Evolutionary conservation across 306 rosid species (phyloP).

Genomic region (Vigna unguiculata): DNA sequence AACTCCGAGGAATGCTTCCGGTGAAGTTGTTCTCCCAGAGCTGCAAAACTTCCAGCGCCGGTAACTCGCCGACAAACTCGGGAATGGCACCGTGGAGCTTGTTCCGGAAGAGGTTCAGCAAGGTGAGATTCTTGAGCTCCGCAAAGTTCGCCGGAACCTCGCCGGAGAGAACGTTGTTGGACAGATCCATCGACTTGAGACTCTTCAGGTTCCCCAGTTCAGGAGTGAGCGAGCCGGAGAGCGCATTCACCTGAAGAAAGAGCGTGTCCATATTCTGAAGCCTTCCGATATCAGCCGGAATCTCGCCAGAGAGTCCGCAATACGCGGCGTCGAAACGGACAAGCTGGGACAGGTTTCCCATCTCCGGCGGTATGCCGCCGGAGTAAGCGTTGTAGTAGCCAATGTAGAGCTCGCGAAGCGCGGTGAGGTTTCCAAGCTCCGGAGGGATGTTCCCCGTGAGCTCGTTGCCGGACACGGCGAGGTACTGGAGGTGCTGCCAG

Average conservation of each 20-base stretch:
- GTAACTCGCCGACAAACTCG: slow-evolving; percentile 78
- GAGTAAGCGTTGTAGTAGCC: slow-evolving; percentile 77
- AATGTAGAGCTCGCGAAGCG: slow-evolving; percentile 76
- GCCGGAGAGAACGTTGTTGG: slow-evolving; percentile 75
- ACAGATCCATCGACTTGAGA: slow-evolving; percentile 87
- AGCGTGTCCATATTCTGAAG: slow-evolving; percentile 79
- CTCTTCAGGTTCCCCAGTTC: slow-evolving; percentile 71
- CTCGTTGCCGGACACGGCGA: slow-evolving; percentile 87
- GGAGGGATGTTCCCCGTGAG: slow-evolving; percentile 69
- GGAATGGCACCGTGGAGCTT: slow-evolving; percentile 95
- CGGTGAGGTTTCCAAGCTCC: slow-evolving; percentile 73
- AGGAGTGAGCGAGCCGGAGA: slow-evolving; percentile 72
- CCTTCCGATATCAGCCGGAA: slow-evolving; percentile 73
- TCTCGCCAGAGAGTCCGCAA: slow-evolving; percentile 79
- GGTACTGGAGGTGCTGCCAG: slow-evolving; percentile 67
- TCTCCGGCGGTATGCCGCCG: slow-evolving; percentile 77
- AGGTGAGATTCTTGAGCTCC: slow-evolving; percentile 74
- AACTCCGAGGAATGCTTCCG: slow-evolving; percentile 68
- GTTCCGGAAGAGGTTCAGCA: slow-evolving; percentile 81
- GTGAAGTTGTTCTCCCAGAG: slow-evolving; percentile 98
- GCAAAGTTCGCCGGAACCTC: slow-evolving; percentile 77
- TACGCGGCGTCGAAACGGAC: slow-evolving; percentile 85
- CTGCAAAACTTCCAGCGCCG: slow-evolving; percentile 80
- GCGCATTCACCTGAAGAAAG: slow-evolving; percentile 90
- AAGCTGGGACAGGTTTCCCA: slow-evolving; percentile 72